Evolutionary conservation across 306 rosid genomes (phyloP).

Genomic region (Trichosanthes cucumerina): DNA sequence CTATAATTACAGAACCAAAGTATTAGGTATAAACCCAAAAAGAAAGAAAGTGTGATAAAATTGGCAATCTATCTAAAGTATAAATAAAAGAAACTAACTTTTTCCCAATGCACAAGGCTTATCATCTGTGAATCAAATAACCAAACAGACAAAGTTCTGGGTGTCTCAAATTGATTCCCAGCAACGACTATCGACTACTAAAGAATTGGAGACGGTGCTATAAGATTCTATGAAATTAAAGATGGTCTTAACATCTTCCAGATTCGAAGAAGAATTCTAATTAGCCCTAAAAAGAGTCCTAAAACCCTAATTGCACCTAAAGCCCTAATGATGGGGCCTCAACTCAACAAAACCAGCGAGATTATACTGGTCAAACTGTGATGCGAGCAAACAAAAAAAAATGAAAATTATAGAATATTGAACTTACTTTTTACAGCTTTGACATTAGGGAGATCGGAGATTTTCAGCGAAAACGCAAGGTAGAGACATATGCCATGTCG

Average conservation of each 20-base stretch:
- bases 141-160: slow-evolving; percentile 17
- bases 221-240: slow-evolving; percentile 3
- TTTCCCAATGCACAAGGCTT: slow-evolving; percentile 33
- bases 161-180: slow-evolving; percentile 29
- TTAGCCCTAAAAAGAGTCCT: slow-evolving; percentile 27
- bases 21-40: neutral
- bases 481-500: neutral
- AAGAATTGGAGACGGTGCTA: slow-evolving; percentile 26
- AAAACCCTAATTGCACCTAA: slow-evolving; percentile 19
- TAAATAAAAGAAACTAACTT: neutral
- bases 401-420: neutral
- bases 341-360: no score
- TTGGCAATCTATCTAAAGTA: neutral
- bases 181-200: slow-evolving; percentile 42
- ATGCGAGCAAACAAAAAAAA: neutral
- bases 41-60: no score
- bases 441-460: neutral
- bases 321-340: slow-evolving; percentile 13
- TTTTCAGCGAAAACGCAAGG: neutral
- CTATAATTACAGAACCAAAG: neutral
- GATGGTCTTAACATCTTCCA: slow-evolving; percentile 32
- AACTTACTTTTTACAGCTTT: neutral
- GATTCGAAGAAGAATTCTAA: slow-evolving; percentile 46
- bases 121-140: slow-evolving; percentile 41
- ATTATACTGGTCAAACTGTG: neutral